Base-by-base conservation (phyloP, 225 moss, liverwort and hornwort species). In the Thuidium tamariscinum region DNA sequence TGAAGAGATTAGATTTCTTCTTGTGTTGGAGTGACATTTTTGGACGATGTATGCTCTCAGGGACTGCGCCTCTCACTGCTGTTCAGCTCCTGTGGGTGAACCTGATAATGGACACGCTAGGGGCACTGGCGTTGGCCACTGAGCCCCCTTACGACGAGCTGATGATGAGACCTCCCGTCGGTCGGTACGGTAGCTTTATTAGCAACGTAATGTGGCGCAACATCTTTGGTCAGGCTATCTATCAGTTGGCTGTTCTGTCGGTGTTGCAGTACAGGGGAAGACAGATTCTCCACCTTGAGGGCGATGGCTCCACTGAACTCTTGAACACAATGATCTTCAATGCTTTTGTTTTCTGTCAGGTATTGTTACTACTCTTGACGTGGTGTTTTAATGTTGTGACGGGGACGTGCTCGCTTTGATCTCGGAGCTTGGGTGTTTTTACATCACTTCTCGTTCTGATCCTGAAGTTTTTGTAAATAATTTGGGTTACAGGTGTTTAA, bases 41-140 rank as follows among this genome's bases (percentile, higher is more conserved):
- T 82, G 71, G 75, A 78, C 70, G 39, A 68, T 61, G 30, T 73
- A 29, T 88, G 49, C 69, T 80, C 34, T 68, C 92, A 98, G 98
- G 98, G 80, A 91, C 93, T 41, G 98, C 98, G 54, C 98, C 98
- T 69, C 95, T 98, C 54, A 98, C 98, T 59, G 98, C 98, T 30
- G 96, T 98, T 41, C 98, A 98, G 84, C 92, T 98, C 51, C 85
- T 98, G 79, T 98, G 98, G 98, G 98, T 98, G 48, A 98, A 98
- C 83, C 86, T 98, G 90, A 98, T 98, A 48, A 98, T 98, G 98
- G 98, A 98, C 52, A 98, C 98, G 22, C 95, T 98, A 30, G 96
- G 98, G 48, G 98, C 98, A 44, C 91, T 97, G 41, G 98, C 98
- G 36, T 91, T 98, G 85, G 96, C 98, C 49, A 98, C 98, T 34